Evolutionary conservation across 768 basidiomycete genomes (phyloP), one percentile per base, ranked within the genome.

Genomic region (Scleroderma bovista): DNA sequence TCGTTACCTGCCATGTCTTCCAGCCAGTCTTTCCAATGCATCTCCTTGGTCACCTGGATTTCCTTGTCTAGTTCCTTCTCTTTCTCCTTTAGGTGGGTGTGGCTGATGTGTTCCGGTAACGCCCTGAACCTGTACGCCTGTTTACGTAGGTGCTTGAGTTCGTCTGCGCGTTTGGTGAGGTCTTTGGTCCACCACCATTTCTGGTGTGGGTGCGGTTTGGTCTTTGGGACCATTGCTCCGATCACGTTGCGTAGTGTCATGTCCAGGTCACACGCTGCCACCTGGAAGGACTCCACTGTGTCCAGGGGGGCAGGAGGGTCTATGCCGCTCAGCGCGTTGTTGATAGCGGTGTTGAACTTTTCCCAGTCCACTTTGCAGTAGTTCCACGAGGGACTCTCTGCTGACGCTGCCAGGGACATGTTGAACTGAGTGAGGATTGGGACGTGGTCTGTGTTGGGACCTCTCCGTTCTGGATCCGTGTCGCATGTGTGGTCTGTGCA

Each of bases 111-210:
- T 1, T 48, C 34, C 3, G 24, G 16, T 1, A 32, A 6, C 1
- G 42, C 43, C 12, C 51, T n/a, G 8, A 31, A 16, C 9, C 13
- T 19, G 10, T 48, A 39, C 0, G 51, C 48, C 5, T 23, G 23
- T 9, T 48, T 26, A 22, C 40, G 41, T 40, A 44, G 26, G 17
- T 29, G 44, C 7, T 16, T 34, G 1, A 50, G 22, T 0, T 50
- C 45, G 0, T 19, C 29, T 0, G 32, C 0, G 5, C 38, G 6
- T 1, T 29, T 44, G 12, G 36, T 42, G 15, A 66, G 51, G 6
- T 62, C 56, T 0, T 36, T 3, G 1, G 22, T 59, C 57, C 57
- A 66, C 63, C 62, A 66, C 0, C 56, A n/a, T n/a, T 58, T 64
- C 4, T 54, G 44, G 34, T 50, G 50, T 0, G 58, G 60, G 33